Evolutionary conservation across 176 grass and related monocot genomes (phyloP).

Genomic region (Oryza officinalis): DNA sequence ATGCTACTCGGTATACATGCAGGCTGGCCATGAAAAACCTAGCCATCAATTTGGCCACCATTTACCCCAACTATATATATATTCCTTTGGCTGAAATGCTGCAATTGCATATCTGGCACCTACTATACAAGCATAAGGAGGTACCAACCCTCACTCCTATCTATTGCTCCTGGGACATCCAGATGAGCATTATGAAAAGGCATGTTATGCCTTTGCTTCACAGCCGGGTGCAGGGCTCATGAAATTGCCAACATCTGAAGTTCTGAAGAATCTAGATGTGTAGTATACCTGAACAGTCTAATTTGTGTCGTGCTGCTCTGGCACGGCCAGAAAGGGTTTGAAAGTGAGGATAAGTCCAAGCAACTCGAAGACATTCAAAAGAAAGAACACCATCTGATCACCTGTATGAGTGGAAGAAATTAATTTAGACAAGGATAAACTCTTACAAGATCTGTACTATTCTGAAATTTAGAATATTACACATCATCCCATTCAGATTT

Average conservation of each 20-base stretch:
- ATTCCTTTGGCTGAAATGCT: neutral
- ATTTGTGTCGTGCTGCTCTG: constrained; percentile 11
- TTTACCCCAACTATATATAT: neutral
- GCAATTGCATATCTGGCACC: neutral
- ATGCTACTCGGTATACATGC: neutral
- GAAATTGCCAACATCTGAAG: neutral
- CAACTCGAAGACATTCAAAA: constrained; percentile 56
- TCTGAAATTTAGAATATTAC: neutral
- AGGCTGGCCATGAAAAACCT: neutral
- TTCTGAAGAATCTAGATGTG: neutral
- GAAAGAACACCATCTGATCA: constrained; percentile 76
- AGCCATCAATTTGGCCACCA: neutral
- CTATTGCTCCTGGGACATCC: neutral
- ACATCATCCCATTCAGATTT: neutral
- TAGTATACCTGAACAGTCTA: neutral
- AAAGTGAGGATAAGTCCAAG: constrained; percentile 63
- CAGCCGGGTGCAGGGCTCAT: neutral
- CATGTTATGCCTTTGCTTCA: neutral
- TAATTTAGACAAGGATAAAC: neutral
- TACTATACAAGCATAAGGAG: neutral
- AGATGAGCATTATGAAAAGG: neutral
- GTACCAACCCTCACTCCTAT: neutral
- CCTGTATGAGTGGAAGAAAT: constrained; percentile 32
- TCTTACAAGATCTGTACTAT: neutral
- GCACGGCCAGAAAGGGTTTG: constrained; percentile 57